Base-by-base conservation (phyloP, 257 asterid species). In the Catharanthus roseus region DNA sequence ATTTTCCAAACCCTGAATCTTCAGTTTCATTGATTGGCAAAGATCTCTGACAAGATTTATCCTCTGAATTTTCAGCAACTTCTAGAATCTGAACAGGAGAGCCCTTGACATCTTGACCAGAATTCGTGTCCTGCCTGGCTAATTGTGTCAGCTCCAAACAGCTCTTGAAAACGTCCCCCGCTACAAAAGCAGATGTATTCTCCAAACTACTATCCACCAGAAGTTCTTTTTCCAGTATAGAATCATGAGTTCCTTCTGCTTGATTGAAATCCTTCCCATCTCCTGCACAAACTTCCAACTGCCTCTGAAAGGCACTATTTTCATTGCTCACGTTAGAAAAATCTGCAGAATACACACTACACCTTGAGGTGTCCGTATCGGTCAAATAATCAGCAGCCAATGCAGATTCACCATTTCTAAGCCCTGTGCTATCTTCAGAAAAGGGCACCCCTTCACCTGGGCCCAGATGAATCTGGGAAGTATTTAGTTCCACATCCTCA, bases 401-500 rank as follows among this genome's bases (percentile, higher is more conserved):
- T 6, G 87, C 70, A 69, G 74, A 87, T 33, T 86, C 92, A 61
- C 69, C 89, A 65, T 81, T 64, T 28, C 72, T 75, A 62, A 74
- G 83, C 68, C 86, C 85, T 61, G 72, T n/a, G 36, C 18, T 61
- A 60, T 16, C 77, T 3, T 75, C 77, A 28, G 69, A 71, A 55
- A 77, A 76, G 3, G 72, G 85, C 15, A 87, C 77, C 71, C 85
- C 88, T 77, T 88, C 82, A n/a, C 87, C 96, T 3, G 91, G 96
- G 23, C 93, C 93, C 31, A 87, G 86, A 78, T 88, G 89, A 86
- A 88, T 85, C 80, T 74, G 93, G 67, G 96, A 92, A 5, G 88
- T 87, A 71, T 56, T 81, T 61, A 87, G 75, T 67, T 89, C 86
- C 79, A 87, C 83, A 63, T 85, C 80, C 57, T 86, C 97, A 29